phyloP scores from a whole-genome alignment of 257 asterid species.

The Nicotiana knightiana region DNA sequence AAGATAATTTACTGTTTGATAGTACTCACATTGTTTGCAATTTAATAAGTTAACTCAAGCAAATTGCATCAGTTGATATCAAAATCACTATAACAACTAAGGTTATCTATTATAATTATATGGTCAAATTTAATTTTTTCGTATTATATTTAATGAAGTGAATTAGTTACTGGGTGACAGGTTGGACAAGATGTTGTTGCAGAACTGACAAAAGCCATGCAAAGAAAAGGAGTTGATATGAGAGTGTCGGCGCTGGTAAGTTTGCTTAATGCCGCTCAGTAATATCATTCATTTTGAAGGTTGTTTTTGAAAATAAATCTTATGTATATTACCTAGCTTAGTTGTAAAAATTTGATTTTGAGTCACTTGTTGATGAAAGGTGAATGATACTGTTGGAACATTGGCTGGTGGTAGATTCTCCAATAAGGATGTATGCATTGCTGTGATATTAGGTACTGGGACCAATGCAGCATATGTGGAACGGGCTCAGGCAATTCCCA shows the following conservation, averaged over 20 bases:
- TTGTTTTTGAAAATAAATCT: not conserved
- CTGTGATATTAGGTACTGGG: constrained; percentile 65
- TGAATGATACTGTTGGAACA: constrained; percentile 68
- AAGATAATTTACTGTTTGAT: not conserved
- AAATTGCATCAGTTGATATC: not conserved
- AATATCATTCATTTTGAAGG: not conserved
- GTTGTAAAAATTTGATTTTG: constrained; percentile 4
- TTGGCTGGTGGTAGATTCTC: constrained; percentile 64
- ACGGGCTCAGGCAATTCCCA: constrained; percentile 63
- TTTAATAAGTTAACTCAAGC: not conserved
- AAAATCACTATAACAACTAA: not conserved
- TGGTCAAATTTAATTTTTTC: not conserved
- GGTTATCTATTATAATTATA: not conserved
- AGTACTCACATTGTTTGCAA: not conserved
- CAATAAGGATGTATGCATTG: constrained; percentile 38
- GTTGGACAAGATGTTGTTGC: constrained; percentile 66
- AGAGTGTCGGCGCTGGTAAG: constrained; percentile 68
- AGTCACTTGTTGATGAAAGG: constrained; percentile 32
- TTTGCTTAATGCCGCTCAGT: not conserved
- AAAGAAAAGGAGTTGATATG: constrained; percentile 54
- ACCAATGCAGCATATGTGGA: constrained; percentile 66
- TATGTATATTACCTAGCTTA: not conserved
- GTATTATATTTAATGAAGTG: not conserved
- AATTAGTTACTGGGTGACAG: constrained; percentile 21
- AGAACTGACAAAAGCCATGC: constrained; percentile 50